Evolutionary conservation across 176 grass and related monocot genomes (phyloP).

Genomic region (Paspalum notatum): DNA sequence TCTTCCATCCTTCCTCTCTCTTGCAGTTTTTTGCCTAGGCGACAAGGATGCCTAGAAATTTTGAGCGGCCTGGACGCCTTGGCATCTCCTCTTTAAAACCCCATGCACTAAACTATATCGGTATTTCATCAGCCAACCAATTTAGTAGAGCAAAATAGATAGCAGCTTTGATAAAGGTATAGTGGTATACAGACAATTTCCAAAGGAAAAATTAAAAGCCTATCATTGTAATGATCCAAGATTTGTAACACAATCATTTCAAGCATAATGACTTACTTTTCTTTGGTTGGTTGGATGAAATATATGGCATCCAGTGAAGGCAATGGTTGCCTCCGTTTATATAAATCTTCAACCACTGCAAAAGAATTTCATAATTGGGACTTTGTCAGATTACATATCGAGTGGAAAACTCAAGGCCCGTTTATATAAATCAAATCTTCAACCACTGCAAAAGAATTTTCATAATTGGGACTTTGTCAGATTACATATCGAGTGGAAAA

Average conservation of each 20-base stretch:
- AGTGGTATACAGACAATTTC: conserved; percentile 3
- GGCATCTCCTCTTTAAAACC: too few species aligned
- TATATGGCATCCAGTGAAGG: conserved; percentile 98
- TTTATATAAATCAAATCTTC: conserved; percentile 99
- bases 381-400: conserved; percentile 41
- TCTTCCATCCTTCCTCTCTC: too few species aligned
- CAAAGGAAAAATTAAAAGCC: not conserved
- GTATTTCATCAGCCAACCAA: conserved; percentile 6
- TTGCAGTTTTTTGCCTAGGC: too few species aligned
- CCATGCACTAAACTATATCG: not conserved
- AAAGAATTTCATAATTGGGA: conserved; percentile 38
- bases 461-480: conserved; percentile 16
- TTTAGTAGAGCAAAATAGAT: not conserved
- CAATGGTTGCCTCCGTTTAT: conserved; percentile 92
- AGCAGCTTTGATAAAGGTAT: not conserved
- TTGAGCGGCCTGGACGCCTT: too few species aligned
- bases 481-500: not conserved
- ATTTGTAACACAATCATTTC: conserved; percentile 40
- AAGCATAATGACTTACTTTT: conserved; percentile 79
- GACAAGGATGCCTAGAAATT: too few species aligned
- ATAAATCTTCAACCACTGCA: conserved; percentile 98
- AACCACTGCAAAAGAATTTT: conserved; percentile 73
- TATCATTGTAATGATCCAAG: conserved; percentile 10
- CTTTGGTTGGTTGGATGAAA: conserved; percentile 98
- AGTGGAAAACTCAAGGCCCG: too few species aligned